A percentile compares a stretch with the other conserved stretches of the same genome.
phyloP scores from a whole-genome alignment of 345 rosid genomes.

The Eucalyptus rudis region DNA sequence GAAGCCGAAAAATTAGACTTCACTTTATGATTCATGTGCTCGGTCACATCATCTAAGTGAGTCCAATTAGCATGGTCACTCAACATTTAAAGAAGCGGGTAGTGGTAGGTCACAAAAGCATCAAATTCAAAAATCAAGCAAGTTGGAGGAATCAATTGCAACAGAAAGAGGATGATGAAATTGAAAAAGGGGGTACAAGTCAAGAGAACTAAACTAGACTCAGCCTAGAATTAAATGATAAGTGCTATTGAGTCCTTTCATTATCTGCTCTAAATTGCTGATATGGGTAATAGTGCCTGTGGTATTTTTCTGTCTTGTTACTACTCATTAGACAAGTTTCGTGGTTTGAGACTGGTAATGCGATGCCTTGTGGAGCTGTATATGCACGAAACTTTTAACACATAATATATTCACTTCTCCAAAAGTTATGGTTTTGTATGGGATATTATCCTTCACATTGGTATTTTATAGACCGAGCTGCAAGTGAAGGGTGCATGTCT shows the following conservation, averaged over 20 bases:
- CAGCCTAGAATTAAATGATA: too few species aligned
- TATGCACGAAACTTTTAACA: not conserved
- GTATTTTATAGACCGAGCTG: not conserved
- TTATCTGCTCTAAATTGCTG: too few species aligned
- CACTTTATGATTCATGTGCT: too few species aligned
- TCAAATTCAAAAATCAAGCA: too few species aligned
- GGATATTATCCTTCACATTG: not conserved
- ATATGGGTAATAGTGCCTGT: not conserved
- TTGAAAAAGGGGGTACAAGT: not conserved
- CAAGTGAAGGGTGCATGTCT: too few species aligned
- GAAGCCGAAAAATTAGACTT: not conserved
- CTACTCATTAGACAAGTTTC: not conserved
- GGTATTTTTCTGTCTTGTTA: not conserved
- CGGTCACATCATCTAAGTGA: too few species aligned
- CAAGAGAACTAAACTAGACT: not conserved
- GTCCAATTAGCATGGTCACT: too few species aligned
- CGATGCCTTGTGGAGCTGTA: not conserved
- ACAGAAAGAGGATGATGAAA: too few species aligned
- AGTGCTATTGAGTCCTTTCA: not conserved
- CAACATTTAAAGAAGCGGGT: too few species aligned
- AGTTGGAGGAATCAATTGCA: too few species aligned
- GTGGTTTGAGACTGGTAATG: not conserved
- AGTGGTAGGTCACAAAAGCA: too few species aligned
- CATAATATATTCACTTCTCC: too few species aligned
- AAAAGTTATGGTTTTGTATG: not conserved